A percentile compares a stretch with the other conserved stretches of the same genome.
Evolutionary conservation across 441 rosid genomes (phyloP).

Genomic region (Mallotus repandus): DNA sequence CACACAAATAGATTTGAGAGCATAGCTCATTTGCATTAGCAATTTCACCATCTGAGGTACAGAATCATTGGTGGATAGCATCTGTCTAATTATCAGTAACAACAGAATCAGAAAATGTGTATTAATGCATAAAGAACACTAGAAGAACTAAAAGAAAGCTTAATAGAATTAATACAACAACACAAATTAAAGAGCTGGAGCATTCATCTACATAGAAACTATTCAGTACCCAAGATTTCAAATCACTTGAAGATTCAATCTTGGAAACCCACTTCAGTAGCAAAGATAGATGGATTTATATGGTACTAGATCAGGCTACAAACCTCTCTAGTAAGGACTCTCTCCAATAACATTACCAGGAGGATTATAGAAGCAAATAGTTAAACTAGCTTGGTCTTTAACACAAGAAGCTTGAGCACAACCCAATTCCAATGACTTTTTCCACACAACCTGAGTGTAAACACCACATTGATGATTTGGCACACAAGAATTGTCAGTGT

Average conservation of each 20-base stretch:
- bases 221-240: constrained; percentile 7
- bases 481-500: constrained; percentile 49
- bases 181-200: neutral
- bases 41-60: neutral
- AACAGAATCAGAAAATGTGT: neutral
- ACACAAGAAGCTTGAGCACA: constrained; percentile 68
- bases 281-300: no score
- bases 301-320: no score
- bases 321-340: constrained; percentile 52
- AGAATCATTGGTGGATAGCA: neutral
- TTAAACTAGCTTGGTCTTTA: constrained; percentile 47
- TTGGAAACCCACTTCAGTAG: constrained; percentile 2
- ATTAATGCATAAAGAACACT: no score
- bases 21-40: neutral
- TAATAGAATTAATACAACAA: neutral
- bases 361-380: constrained; percentile 79
- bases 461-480: constrained; percentile 60
- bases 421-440: constrained; percentile 57
- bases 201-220: neutral
- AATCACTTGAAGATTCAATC: constrained; percentile 2
- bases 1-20: neutral
- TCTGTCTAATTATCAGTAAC: neutral
- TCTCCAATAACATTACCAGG: constrained; percentile 78
- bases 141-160: neutral
- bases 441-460: constrained; percentile 82